Evolutionary conservation across 1,139 yeast genomes (phyloP).

Genomic region (Blastobotrys aristatus): DNA sequence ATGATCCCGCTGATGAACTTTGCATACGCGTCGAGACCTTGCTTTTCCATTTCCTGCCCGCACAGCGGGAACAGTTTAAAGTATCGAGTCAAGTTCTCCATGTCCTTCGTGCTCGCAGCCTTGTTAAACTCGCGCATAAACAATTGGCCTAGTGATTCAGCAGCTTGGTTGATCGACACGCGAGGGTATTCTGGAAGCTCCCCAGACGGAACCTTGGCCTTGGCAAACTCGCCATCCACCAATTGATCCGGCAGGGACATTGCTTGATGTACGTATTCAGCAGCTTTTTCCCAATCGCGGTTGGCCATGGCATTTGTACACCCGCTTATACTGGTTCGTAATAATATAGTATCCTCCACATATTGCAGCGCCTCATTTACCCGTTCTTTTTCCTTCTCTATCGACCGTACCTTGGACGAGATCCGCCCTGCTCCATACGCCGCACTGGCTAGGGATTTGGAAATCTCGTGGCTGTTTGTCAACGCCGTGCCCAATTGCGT

Average conservation of each 20-base stretch:
- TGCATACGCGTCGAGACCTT: slow-evolving; percentile 78
- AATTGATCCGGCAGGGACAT: slow-evolving; percentile 48
- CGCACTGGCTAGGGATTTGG: slow-evolving; percentile 51
- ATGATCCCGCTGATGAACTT: slow-evolving; percentile 81
- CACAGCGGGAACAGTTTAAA: slow-evolving; percentile 87
- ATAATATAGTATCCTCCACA: slow-evolving; percentile 57
- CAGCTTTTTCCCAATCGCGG: slow-evolving; percentile 68
- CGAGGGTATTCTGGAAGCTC: slow-evolving; percentile 83
- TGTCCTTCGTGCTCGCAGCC: slow-evolving; percentile 65
- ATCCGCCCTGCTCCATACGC: slow-evolving; percentile 61
- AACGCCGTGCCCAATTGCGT: slow-evolving; percentile 32
- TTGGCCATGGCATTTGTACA: slow-evolving; percentile 65
- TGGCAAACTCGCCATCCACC: slow-evolving; percentile 67
- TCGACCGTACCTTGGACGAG: slow-evolving; percentile 61
- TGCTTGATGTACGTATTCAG: slow-evolving; percentile 54
- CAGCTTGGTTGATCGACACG: slow-evolving; percentile 53
- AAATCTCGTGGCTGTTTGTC: slow-evolving; percentile 43
- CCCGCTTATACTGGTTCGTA: slow-evolving; percentile 61
- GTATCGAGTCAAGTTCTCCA: slow-evolving; percentile 64
- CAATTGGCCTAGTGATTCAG: slow-evolving; percentile 48
- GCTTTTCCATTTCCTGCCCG: slow-evolving; percentile 59
- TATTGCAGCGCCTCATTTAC: slow-evolving; percentile 62
- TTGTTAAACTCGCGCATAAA: slow-evolving; percentile 60
- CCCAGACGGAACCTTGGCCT: slow-evolving; percentile 80
- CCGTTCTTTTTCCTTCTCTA: slow-evolving; percentile 66